Evolutionary conservation across 306 rosid genomes (phyloP), one percentile per base, ranked within the genome.

Genomic region (Malus domestica): DNA sequence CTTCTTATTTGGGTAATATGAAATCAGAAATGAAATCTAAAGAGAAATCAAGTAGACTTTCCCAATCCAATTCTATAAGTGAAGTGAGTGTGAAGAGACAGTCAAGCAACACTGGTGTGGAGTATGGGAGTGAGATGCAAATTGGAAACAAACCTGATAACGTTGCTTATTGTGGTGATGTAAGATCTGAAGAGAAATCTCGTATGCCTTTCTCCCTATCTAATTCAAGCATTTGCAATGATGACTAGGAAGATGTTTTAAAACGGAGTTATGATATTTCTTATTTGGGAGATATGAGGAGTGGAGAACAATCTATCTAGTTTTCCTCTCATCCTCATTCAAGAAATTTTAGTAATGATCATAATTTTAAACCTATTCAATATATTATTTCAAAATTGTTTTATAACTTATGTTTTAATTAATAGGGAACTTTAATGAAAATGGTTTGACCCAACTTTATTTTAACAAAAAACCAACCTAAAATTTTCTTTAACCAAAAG

Each of bases 311-410:
- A 80, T 82, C 75, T 73, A 81, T 77, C 76, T 27, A 70, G 45
- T 70, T 76, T 73, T 83, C 74, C 63, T 78, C 88, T 52, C 68
- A 79, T 72, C 81, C 90, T 84, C 89, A 81, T 75, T 81, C 78
- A 51, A 73, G 54, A 77, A 35, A 55, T 83, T 77, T 35, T 6
- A 1, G 8, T 35, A 35, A 35, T 35, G 40, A 35, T 35, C 40
- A 35, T 35, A 35, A 35, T 74, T 44, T 11, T 45, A 45, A 45
- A 45, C 5, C 15, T 12, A 45, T 45, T 45, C 51, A 45, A 45
- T 15, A 12, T 45, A 45, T 45, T 12, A 3, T 45, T 45, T 45
- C 51, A 45, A 11, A 45, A 12, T 45, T 45, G 51, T 11, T 44
- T 44, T 44, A 11, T 44, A 0, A 44, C 49, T 44, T 44, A 44